Evolutionary conservation across 305 asterid species (phyloP).

Genomic region (Solanum hybrid): DNA sequence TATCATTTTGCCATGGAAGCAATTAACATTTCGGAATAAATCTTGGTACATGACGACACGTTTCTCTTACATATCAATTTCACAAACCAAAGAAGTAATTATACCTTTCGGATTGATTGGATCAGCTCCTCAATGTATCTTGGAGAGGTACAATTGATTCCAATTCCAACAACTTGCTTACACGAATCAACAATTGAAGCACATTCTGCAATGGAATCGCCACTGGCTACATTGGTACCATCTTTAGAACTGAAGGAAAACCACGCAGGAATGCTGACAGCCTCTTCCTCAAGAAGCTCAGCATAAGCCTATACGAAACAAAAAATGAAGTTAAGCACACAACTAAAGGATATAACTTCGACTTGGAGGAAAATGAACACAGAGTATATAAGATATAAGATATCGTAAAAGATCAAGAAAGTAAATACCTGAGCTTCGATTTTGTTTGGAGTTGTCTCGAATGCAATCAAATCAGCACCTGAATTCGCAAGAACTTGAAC

Average conservation of each 20-base stretch:
- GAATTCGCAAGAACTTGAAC: conserved; percentile 61
- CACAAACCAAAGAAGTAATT: background rate
- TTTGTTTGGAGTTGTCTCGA: conserved; percentile 76
- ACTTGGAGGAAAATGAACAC: background rate
- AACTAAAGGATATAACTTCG: background rate
- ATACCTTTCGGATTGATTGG: conserved; percentile 44
- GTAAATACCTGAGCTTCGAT: conserved; percentile 55
- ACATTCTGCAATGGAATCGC: conserved; percentile 54
- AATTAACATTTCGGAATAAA: background rate
- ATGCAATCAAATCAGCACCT: conserved; percentile 75
- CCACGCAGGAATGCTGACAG: conserved; percentile 51
- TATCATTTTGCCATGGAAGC: background rate
- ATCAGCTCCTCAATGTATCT: conserved; percentile 48
- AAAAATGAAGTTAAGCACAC: background rate
- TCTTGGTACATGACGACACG: background rate
- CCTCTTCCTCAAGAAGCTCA: conserved; percentile 63
- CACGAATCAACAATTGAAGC: conserved; percentile 52
- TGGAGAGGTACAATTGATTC: conserved; percentile 79
- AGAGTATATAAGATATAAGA: background rate
- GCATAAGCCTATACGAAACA: conserved; percentile 38
- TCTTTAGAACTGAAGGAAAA: conserved; percentile 64
- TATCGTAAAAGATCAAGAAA: background rate
- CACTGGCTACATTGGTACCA: conserved; percentile 47
- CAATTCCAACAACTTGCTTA: conserved; percentile 40
- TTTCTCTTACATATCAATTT: background rate